These are phyloP conservation scores for Colletotrichum tanaceti DNA, from an alignment of 2,329 filamentous ascomycete genomes.

Conservation along the genomic window DNA sequence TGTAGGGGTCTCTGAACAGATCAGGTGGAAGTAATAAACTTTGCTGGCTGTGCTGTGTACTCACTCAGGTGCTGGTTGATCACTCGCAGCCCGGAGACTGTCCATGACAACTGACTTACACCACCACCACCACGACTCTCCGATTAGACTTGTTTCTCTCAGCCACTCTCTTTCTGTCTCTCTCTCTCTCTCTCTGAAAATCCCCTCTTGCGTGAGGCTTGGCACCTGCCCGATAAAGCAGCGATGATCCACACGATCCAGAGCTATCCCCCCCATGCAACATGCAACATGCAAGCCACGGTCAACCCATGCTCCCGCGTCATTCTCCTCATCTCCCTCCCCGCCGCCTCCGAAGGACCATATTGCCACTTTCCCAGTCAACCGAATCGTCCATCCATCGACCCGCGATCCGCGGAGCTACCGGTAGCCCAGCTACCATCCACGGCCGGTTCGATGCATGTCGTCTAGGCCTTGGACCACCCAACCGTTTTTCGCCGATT, in stretches of 20 bases:
- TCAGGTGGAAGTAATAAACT: too few species aligned
- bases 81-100: too few species aligned
- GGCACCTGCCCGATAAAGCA: slow-evolving; percentile 39
- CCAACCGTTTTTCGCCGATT: slow-evolving; percentile 12
- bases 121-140: background rate
- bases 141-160: slow-evolving; percentile 22
- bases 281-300: too few species aligned
- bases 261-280: background rate
- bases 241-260: slow-evolving; percentile 27
- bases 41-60: too few species aligned
- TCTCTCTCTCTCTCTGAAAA: too few species aligned
- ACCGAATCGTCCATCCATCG: background rate
- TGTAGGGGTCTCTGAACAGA: too few species aligned
- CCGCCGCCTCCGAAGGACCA: background rate
- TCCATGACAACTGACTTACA: too few species aligned
- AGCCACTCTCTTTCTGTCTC: slow-evolving; percentile 24
- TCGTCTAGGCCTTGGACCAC: background rate
- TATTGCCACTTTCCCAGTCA: background rate
- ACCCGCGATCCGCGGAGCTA: slow-evolving; percentile 30
- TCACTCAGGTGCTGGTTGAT: too few species aligned
- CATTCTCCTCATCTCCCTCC: slow-evolving; percentile 3
- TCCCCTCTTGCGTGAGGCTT: slow-evolving; percentile 33
- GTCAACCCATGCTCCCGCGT: background rate
- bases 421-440: background rate
- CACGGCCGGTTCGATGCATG: background rate